A percentile compares a stretch with the other conserved stretches of the same genome.
Evolutionary conservation across 2,329 filamentous ascomycete species (phyloP).

Genomic region (Bipolaris sorokiniana): DNA sequence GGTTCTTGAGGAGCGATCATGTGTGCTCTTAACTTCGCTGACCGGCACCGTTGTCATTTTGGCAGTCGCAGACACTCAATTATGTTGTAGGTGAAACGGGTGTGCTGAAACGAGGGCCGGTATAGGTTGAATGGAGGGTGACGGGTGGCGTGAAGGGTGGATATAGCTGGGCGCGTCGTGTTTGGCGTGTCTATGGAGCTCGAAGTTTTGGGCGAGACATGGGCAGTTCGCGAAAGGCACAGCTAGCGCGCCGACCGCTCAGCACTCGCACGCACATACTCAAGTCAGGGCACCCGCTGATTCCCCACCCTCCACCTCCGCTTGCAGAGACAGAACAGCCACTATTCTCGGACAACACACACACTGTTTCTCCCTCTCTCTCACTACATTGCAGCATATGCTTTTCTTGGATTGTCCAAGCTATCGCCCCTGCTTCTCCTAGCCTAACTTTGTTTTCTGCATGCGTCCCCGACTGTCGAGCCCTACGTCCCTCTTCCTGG

Average conservation of each 20-base stretch:
- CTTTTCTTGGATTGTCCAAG: neutral
- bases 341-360: neutral
- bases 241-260: constrained; percentile 20
- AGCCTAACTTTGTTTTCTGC: neutral
- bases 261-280: constrained; percentile 1
- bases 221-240: constrained; percentile 18
- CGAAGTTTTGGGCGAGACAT: constrained; percentile 20
- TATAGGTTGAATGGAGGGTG: neutral
- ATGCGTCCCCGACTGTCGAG: constrained; percentile 6
- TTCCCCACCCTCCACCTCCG: constrained; percentile 22
- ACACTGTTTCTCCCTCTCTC: neutral
- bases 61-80: constrained; percentile 22
- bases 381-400: neutral
- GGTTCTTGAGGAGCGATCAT: constrained; percentile 80
- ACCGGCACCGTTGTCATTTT: constrained; percentile 49
- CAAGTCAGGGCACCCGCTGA: constrained; percentile 14
- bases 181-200: constrained; percentile 23
- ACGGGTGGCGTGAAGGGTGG: constrained; percentile 1
- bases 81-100: neutral
- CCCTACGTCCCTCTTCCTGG: constrained; percentile 1
- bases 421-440: neutral
- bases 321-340: constrained; percentile 15
- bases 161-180: constrained; percentile 17
- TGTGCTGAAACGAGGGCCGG: neutral
- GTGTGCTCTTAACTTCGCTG: constrained; percentile 92